Percentiles rank a stretch among this genome's conserved stretches.
Conservation (phyloP, 306 rosid species). For the Canavalia gladiata region DNA sequence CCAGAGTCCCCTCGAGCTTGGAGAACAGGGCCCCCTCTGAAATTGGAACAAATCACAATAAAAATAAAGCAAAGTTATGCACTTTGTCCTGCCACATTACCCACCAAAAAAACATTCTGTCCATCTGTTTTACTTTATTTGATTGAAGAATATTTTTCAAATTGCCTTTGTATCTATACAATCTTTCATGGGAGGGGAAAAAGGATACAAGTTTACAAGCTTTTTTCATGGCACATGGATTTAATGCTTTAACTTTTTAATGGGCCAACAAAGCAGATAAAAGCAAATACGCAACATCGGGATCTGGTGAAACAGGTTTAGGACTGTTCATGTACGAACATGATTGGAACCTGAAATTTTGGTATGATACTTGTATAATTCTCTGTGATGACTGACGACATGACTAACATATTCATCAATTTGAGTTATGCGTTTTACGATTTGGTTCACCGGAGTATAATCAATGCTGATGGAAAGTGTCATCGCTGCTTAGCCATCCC, state of each 20-base stretch:
- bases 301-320: constrained; percentile 60
- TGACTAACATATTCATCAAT: constrained; percentile 25
- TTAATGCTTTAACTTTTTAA: constrained; percentile 60
- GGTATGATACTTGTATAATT: constrained; percentile 1
- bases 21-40: constrained; percentile 51
- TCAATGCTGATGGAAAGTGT: constrained; percentile 8
- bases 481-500: constrained; percentile 5
- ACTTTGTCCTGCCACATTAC: constrained; percentile 60
- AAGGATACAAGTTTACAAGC: constrained; percentile 57
- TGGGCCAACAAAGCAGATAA: constrained; percentile 57
- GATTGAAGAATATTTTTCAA: constrained; percentile 68
- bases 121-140: constrained; percentile 54
- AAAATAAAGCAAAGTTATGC: constrained; percentile 54
- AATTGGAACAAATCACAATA: constrained; percentile 51
- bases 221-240: constrained; percentile 68
- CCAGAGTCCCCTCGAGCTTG: constrained; percentile 22
- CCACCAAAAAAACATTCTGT: constrained; percentile 61
- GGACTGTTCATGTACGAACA: constrained; percentile 54
- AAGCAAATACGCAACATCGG: constrained; percentile 56
- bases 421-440: background rate
- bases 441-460: constrained; percentile 6
- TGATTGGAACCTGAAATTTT: constrained; percentile 52
- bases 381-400: background rate
- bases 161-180: constrained; percentile 55
- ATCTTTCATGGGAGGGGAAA: constrained; percentile 47